These are phyloP conservation scores for Mortierella sp. DNA, from an alignment of 371 early-diverging fungal genomes.

Conservation along the genomic window DNA sequence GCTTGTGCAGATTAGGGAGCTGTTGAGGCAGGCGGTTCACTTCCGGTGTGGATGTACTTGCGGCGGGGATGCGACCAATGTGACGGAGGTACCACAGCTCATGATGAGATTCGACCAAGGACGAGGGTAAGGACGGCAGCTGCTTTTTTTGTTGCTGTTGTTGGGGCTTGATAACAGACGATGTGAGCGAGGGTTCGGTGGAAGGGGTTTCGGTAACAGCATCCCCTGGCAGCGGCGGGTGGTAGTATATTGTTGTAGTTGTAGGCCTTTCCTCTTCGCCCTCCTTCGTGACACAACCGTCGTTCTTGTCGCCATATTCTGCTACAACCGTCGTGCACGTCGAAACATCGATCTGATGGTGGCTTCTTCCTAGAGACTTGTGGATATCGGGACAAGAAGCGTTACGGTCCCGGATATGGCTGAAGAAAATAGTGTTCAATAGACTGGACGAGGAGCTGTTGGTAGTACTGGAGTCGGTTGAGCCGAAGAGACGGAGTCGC, in stretches of 20 bases:
- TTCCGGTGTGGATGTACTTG: background rate
- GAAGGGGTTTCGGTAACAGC: background rate
- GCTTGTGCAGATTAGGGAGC: background rate
- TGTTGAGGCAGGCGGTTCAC: background rate
- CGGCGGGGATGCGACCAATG: background rate
- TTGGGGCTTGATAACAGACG: background rate
- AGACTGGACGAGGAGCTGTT: background rate
- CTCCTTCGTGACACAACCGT: background rate
- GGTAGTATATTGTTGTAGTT: constrained; percentile 34
- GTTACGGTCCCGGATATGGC: background rate
- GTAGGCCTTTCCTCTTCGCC: constrained; percentile 1
- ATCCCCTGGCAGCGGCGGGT: constrained; percentile 8
- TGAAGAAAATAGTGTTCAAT: background rate
- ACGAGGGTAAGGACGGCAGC: background rate
- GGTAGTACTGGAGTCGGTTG: background rate
- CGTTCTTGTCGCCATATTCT: too few relatives aligned
- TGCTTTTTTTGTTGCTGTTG: background rate
- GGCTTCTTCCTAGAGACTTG: background rate
- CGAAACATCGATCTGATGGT: background rate
- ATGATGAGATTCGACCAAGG: background rate
- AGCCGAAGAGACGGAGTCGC: background rate
- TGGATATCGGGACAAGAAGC: background rate
- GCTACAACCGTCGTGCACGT: background rate
- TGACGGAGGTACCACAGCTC: background rate
- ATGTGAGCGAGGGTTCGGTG: background rate